Percentiles rank a stretch among this genome's conserved stretches.
phyloP scores from a whole-genome alignment of 257 asterid species.

The Forsythia suspensa region DNA sequence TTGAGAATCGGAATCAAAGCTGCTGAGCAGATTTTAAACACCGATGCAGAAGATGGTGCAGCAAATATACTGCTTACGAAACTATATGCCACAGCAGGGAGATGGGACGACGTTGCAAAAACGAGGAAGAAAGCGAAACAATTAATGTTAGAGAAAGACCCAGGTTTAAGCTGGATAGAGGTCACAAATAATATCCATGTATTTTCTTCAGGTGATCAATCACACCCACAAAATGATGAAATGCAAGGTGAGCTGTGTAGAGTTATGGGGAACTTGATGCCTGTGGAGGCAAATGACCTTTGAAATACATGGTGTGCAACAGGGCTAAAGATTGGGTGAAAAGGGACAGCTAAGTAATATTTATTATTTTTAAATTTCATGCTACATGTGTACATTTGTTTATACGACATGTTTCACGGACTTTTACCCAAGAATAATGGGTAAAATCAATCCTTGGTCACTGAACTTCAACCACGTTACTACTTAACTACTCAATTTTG shows the following conservation, averaged over 20 bases:
- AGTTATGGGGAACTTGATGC: constrained; percentile 39
- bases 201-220: constrained; percentile 59
- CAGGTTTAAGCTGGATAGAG: constrained; percentile 82
- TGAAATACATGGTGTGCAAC: not conserved
- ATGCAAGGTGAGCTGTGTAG: constrained; percentile 39
- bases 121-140: constrained; percentile 56
- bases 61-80: constrained; percentile 51
- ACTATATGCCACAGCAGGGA: constrained; percentile 62
- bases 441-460: too few species aligned
- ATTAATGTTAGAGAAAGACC: constrained; percentile 48
- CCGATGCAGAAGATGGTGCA: constrained; percentile 55
- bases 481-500: too few species aligned
- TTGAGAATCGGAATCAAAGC: constrained; percentile 47
- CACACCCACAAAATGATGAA: constrained; percentile 37
- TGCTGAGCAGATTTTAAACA: constrained; percentile 48
- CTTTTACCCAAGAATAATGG: too few species aligned
- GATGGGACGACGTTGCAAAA: constrained; percentile 59
- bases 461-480: too few species aligned
- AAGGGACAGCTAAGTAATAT: too few species aligned
- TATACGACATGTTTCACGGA: too few species aligned
- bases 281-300: constrained; percentile 22
- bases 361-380: too few species aligned
- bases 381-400: not conserved
- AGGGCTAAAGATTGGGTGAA: too few species aligned
- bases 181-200: constrained; percentile 38